Conservation (phyloP, 192 early-diverging fungal species). For the Coemansia sp. region DNA sequence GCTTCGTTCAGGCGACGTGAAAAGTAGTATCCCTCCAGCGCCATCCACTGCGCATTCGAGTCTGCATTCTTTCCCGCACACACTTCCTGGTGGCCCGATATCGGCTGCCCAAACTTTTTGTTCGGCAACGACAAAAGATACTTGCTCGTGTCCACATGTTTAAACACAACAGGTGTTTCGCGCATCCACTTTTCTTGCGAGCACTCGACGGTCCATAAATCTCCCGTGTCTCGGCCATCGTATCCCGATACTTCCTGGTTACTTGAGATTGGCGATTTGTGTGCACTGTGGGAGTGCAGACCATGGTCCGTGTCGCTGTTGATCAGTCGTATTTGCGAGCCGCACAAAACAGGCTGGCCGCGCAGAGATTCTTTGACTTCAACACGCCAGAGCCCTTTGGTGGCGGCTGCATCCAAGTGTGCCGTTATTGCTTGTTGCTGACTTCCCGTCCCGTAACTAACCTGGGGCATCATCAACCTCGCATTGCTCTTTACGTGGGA, state of each 20-base stretch:
- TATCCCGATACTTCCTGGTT: slow-evolving; percentile 51
- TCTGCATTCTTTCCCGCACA: slow-evolving; percentile 34
- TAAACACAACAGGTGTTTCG: slow-evolving; percentile 29
- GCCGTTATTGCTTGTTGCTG: slow-evolving; percentile 52
- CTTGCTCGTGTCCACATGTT: slow-evolving; percentile 34
- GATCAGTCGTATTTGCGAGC: slow-evolving; percentile 23
- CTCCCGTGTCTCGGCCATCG: slow-evolving; percentile 48
- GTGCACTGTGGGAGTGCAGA: slow-evolving; percentile 46
- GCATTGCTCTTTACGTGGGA: slow-evolving; percentile 29
- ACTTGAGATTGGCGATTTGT: slow-evolving; percentile 48
- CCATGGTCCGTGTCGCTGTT: slow-evolving; percentile 47
- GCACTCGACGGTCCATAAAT: slow-evolving; percentile 51
- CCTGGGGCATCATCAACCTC: slow-evolving; percentile 47
- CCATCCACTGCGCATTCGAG: slow-evolving; percentile 48
- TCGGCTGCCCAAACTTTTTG: slow-evolving; percentile 51
- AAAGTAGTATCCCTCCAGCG: slow-evolving; percentile 44
- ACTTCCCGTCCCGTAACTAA: slow-evolving; percentile 54
- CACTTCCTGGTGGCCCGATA: slow-evolving; percentile 48
- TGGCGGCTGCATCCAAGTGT: slow-evolving; percentile 16
- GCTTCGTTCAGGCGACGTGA: background rate
- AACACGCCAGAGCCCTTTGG: slow-evolving; percentile 38
- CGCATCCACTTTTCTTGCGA: slow-evolving; percentile 20
- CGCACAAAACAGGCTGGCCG: slow-evolving; percentile 30
- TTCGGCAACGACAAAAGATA: slow-evolving; percentile 38
- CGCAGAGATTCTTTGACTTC: slow-evolving; percentile 4